Conservation (phyloP, 2,329 filamentous ascomycete genomes). For the Botryotinia globosa region DNA sequence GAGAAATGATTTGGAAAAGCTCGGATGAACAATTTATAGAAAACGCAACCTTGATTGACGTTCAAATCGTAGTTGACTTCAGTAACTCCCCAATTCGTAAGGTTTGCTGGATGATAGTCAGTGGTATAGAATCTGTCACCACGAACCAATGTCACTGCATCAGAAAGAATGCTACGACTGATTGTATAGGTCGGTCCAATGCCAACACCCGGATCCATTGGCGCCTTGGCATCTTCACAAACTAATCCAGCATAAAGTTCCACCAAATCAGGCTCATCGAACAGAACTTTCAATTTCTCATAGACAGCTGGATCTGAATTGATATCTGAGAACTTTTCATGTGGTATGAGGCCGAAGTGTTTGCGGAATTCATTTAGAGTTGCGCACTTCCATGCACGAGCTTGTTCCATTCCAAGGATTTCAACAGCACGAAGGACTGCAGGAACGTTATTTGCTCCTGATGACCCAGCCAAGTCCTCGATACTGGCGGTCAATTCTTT, state of each 20-base stretch:
- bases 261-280: conserved; percentile 57
- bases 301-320: conserved; percentile 72
- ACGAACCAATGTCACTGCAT: conserved; percentile 56
- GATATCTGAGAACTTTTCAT: conserved; percentile 77
- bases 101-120: conserved; percentile 52
- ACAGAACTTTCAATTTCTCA: conserved; percentile 61
- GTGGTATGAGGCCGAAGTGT: conserved; percentile 72
- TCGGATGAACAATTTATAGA: conserved; percentile 77
- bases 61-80: conserved; percentile 64
- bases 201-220: conserved; percentile 49
- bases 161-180: conserved; percentile 53
- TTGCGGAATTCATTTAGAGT: conserved; percentile 77
- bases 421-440: conserved; percentile 72
- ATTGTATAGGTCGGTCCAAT: conserved; percentile 51
- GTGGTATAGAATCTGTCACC: conserved; percentile 54
- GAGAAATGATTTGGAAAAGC: conserved; percentile 78
- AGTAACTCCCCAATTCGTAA: conserved; percentile 81
- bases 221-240: conserved; percentile 51
- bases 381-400: conserved; percentile 71
- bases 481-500: conserved; percentile 64
- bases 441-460: conserved; percentile 71
- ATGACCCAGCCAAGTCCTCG: conserved; percentile 68
- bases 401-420: conserved; percentile 74
- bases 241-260: conserved; percentile 67
- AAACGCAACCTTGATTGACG: conserved; percentile 64